Percentiles rank a stretch among this genome's conserved stretches.
Evolutionary conservation across 495 filamentous ascomycete genomes (phyloP).

Genomic region (Podospora pseudoanserina): DNA sequence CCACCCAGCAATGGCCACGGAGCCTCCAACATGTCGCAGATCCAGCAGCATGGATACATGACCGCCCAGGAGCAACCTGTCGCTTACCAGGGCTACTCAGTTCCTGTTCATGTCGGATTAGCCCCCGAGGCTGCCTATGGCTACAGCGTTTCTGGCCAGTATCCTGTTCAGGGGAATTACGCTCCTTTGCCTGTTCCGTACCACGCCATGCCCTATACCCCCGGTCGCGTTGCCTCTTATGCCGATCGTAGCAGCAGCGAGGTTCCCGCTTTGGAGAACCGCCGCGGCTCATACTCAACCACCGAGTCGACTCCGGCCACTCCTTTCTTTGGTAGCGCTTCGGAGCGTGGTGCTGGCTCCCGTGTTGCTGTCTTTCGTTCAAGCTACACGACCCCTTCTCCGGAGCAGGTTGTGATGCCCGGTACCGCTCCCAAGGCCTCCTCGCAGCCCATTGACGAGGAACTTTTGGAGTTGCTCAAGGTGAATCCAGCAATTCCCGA

Average conservation of each 20-base stretch:
- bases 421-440: slow-evolving; percentile 44
- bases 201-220: slow-evolving; percentile 48
- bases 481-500: slow-evolving; percentile 79
- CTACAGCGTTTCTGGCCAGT: slow-evolving; percentile 31
- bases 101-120: slow-evolving; percentile 34
- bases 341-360: slow-evolving; percentile 48
- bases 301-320: slow-evolving; percentile 63
- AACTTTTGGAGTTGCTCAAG: slow-evolving; percentile 67
- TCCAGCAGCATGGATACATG: slow-evolving; percentile 34
- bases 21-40: slow-evolving; percentile 21
- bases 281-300: slow-evolving; percentile 64
- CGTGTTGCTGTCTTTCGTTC: slow-evolving; percentile 59
- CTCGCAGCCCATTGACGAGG: slow-evolving; percentile 50
- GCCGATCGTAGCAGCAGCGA: slow-evolving; percentile 45
- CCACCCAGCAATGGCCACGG: slow-evolving; percentile 25
- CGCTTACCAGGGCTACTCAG: slow-evolving; percentile 31
- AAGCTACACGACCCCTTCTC: slow-evolving; percentile 59
- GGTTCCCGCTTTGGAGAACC: slow-evolving; percentile 57
- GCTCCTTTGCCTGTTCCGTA: slow-evolving; percentile 33
- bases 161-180: slow-evolving; percentile 35
- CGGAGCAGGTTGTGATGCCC: slow-evolving; percentile 51
- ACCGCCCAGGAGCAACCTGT: slow-evolving; percentile 30
- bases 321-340: slow-evolving; percentile 54
- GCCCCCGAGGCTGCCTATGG: slow-evolving; percentile 27
- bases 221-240: slow-evolving; percentile 40